Evolutionary conservation across 345 rosid genomes (phyloP).

Genomic region (Clarkia xantiana): DNA sequence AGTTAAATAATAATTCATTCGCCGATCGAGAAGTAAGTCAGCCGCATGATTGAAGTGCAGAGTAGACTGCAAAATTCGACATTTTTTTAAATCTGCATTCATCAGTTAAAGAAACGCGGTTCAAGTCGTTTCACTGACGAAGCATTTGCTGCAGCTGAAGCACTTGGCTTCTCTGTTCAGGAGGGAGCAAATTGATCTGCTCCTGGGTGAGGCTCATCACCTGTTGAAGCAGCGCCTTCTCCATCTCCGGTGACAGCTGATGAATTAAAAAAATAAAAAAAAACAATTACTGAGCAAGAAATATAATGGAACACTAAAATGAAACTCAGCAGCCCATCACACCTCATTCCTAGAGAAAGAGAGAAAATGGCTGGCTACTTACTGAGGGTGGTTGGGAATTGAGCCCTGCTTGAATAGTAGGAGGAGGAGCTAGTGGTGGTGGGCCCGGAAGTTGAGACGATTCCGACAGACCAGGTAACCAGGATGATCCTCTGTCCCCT

Average conservation of each 20-base stretch:
- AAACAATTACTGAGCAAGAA: not conserved
- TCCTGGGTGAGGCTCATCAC: conserved; percentile 97
- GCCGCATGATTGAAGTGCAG: too few relatives aligned
- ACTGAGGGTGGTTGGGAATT: conserved; percentile 54
- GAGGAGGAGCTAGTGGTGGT: conserved; percentile 28
- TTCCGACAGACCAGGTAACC: conserved; percentile 63
- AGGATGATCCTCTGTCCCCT: conserved; percentile 61
- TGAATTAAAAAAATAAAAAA: conserved; percentile 1
- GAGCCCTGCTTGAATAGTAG: conserved; percentile 52
- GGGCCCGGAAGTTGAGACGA: conserved; percentile 47
- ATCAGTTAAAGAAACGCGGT: not conserved
- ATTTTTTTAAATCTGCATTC: too few relatives aligned
- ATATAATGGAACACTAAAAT: not conserved
- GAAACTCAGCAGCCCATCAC: too few relatives aligned
- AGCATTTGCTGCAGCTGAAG: conserved; percentile 91
- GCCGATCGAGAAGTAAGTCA: not conserved
- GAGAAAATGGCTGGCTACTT: conserved; percentile 7
- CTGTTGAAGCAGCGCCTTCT: conserved; percentile 91
- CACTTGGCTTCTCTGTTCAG: conserved; percentile 85
- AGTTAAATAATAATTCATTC: too few relatives aligned
- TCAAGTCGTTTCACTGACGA: conserved; percentile 72
- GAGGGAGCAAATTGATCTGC: conserved; percentile 74
- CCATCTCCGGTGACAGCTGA: conserved; percentile 90
- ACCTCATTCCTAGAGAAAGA: too few relatives aligned
- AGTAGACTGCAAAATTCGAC: too few relatives aligned